Conservation (phyloP, 495 filamentous ascomycete species). For the Penicillium silybi region DNA sequence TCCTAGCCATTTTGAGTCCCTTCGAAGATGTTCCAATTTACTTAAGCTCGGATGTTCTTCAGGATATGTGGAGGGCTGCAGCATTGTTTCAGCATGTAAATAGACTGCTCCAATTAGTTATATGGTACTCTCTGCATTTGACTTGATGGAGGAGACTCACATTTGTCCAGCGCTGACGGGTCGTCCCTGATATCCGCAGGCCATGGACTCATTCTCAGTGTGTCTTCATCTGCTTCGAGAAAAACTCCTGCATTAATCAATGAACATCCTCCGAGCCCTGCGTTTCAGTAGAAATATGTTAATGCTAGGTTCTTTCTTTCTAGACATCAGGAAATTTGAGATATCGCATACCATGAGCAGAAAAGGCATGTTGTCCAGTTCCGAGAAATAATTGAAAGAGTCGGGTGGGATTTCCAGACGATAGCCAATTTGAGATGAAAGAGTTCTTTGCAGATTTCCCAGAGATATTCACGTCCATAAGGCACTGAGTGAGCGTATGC, state of each 20-base stretch:
- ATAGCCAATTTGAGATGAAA: conserved; percentile 5
- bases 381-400: conserved; percentile 62
- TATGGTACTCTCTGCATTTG: not conserved
- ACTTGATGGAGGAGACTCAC: conserved; percentile 30
- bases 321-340: not conserved
- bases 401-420: conserved; percentile 50
- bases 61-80: conserved; percentile 59
- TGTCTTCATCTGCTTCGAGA: conserved; percentile 50
- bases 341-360: conserved; percentile 53
- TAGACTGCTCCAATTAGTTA: conserved; percentile 43
- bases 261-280: conserved; percentile 56
- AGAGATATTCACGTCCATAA: conserved; percentile 51
- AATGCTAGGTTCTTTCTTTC: not conserved
- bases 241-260: conserved; percentile 68
- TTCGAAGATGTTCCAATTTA: conserved; percentile 54
- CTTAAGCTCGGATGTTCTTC: conserved; percentile 48
- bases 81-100: conserved; percentile 48
- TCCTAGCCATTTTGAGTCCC: conserved; percentile 50
- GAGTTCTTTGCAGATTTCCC: conserved; percentile 32
- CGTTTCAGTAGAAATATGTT: not conserved
- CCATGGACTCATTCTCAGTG: conserved; percentile 54
- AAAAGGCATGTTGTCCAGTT: conserved; percentile 62
- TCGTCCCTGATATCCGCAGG: conserved; percentile 52
- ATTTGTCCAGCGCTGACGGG: conserved; percentile 41
- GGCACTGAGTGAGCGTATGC: conserved; percentile 36